A percentile compares a stretch with the other conserved stretches of the same genome.
These are phyloP conservation scores for Trichoderma afroharzianum DNA, from an alignment of 2,329 filamentous ascomycete species.

Conservation along the genomic window DNA sequence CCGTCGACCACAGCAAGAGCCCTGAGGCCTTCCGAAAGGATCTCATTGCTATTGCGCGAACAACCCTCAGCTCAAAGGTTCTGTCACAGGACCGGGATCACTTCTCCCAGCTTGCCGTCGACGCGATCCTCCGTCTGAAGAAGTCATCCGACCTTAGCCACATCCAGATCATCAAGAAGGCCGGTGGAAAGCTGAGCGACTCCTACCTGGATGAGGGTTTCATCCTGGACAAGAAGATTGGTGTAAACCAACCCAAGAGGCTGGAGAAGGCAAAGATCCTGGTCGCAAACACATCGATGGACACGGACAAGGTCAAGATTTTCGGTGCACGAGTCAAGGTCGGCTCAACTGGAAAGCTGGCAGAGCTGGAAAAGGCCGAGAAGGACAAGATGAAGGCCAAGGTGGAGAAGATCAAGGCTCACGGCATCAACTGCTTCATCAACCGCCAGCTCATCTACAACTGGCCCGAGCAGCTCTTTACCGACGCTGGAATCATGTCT, in stretches of 20 bases:
- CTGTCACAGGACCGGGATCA: conserved; percentile 89
- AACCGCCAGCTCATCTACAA: conserved; percentile 99
- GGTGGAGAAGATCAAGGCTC: conserved; percentile 97
- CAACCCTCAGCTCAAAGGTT: conserved; percentile 96
- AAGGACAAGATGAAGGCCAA: conserved; percentile 99
- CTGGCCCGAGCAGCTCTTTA: conserved; percentile 98
- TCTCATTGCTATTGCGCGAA: conserved; percentile 83
- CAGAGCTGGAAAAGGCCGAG: conserved; percentile 97
- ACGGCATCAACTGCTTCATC: conserved; percentile 99
- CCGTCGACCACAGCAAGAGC: conserved; percentile 86
- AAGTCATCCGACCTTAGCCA: conserved; percentile 91
- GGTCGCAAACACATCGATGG: conserved; percentile 97
- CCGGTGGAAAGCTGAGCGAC: conserved; percentile 93
- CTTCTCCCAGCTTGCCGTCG: conserved; percentile 83
- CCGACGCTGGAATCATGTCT: conserved; percentile 94
- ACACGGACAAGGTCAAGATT: conserved; percentile 99
- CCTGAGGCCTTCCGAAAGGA: conserved; percentile 83
- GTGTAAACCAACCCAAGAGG: conserved; percentile 96
- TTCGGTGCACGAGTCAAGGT: conserved; percentile 98
- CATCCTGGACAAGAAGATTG: conserved; percentile 98
- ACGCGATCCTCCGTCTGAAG: conserved; percentile 86
- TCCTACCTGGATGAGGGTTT: conserved; percentile 98
- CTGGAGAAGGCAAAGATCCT: conserved; percentile 98
- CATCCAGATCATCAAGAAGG: conserved; percentile 99
- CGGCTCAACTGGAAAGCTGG: conserved; percentile 89